Evolutionary conservation across 2,329 filamentous ascomycete genomes (phyloP), one percentile per base, ranked within the genome.

Genomic region (Orbilia javanica): DNA sequence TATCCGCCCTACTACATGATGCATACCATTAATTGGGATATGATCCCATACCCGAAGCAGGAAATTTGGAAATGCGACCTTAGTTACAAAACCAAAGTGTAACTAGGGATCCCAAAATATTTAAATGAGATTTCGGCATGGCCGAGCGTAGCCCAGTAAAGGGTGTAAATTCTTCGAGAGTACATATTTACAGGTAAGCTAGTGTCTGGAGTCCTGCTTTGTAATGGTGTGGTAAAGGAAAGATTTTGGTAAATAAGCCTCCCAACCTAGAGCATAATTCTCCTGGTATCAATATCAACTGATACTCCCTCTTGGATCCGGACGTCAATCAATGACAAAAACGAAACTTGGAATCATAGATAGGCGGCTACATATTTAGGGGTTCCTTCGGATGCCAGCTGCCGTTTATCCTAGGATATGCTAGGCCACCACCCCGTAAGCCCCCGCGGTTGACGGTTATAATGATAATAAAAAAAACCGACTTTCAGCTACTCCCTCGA

Each of bases 21-120:
- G 20, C 25, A 31, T 53, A 7, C 31, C 10, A 27, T 20, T 22
- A 8, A 29, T n/a, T 6, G 7, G 29, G 52, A 15, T 53, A 34
- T 53, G 18, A 7, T 18, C 34, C 4, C 50, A 31, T 36, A n/a
- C n/a, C n/a, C n/a, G n/a, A n/a, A 20, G 31, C n/a, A 11, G 39
- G 22, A 8, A 36, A n/a, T n/a, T 15, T 31, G 13, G 2, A 18
- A 31, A 39, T 57, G 31, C 52, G 18, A 57, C 29, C 39, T 57
- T 31, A 31, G 52, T 31, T 57, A 29, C 52, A n/a, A 57, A 36
- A 57, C 18, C 31, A 39, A 57, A 31, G 29, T 39, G 31, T 36
- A 13, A 4, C 18, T 44, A 11, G 2, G 4, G 15, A 44, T 18
- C 20, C 42, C 42, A 10, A n/a, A n/a, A n/a, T n/a, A n/a, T n/a